phyloP scores from a whole-genome alignment of 2,329 filamentous ascomycete genomes.

The Neonectria hederae region DNA sequence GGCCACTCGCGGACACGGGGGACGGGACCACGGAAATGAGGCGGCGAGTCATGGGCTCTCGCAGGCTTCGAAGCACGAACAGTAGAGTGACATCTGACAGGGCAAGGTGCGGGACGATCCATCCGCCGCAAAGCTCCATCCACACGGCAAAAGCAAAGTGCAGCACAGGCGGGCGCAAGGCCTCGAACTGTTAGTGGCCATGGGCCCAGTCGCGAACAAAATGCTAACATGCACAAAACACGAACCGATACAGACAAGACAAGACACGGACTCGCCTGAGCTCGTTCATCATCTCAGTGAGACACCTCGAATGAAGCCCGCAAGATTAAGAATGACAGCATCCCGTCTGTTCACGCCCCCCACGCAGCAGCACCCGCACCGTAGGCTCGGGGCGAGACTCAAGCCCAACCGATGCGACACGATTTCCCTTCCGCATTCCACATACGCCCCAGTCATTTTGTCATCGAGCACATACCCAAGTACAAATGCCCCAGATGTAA shows the following conservation, averaged over 20 bases:
- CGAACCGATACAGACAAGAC: slow-evolving; percentile 1
- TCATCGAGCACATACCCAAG: background rate
- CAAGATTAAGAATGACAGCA: background rate
- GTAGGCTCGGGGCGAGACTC: background rate
- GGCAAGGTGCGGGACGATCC: background rate
- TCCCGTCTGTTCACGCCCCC: background rate
- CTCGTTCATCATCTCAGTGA: background rate
- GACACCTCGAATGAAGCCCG: background rate
- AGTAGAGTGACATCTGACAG: background rate
- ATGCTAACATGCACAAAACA: slow-evolving; percentile 18
- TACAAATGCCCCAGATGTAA: background rate
- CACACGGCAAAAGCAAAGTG: too few species aligned
- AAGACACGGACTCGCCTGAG: background rate
- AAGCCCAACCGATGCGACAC: background rate
- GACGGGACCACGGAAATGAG: slow-evolving; percentile 21
- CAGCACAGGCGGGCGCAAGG: background rate
- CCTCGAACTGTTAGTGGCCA: slow-evolving; percentile 8
- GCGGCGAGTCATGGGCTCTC: slow-evolving; percentile 20
- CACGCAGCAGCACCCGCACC: background rate
- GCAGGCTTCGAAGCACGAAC: background rate
- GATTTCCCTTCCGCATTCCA: background rate
- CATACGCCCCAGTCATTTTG: background rate
- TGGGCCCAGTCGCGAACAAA: slow-evolving; percentile 6
- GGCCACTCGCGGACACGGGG: slow-evolving; percentile 10
- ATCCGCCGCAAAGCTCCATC: too few species aligned